These are phyloP conservation scores for Tagetes patula DNA, from an alignment of 129 eudicot genomes.

Conservation along the genomic window DNA sequence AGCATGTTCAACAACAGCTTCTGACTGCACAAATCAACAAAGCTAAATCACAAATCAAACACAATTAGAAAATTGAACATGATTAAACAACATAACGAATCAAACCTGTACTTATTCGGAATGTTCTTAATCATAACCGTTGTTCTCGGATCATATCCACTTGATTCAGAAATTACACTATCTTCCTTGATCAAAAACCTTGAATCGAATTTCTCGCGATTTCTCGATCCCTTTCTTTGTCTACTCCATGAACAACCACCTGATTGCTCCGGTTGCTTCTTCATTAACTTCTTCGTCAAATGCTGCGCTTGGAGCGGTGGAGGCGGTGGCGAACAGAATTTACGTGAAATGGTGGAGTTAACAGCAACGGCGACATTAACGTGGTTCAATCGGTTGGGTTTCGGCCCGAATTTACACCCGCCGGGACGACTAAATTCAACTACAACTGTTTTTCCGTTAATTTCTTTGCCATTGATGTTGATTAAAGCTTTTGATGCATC, in stretches of 20 bases:
- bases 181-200: constrained; percentile 77
- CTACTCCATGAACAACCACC: constrained; percentile 25
- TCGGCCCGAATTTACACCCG: constrained; percentile 37
- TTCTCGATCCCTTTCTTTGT: constrained; percentile 46
- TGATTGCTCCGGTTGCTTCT: constrained; percentile 18
- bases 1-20: constrained; percentile 92
- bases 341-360: background rate
- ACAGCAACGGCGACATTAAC: background rate
- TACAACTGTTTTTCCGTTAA: constrained; percentile 47
- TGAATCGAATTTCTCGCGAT: constrained; percentile 49
- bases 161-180: constrained; percentile 47
- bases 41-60: background rate
- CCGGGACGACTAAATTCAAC: constrained; percentile 84
- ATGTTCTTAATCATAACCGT: constrained; percentile 97
- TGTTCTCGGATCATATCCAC: constrained; percentile 67
- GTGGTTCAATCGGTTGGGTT: background rate
- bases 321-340: background rate
- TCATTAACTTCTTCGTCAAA: constrained; percentile 17
- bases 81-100: background rate
- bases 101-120: constrained; percentile 94
- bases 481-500: constrained; percentile 61
- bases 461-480: constrained; percentile 58
- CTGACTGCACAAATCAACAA: constrained; percentile 52
- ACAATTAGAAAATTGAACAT: background rate
- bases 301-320: constrained; percentile 15